These are phyloP conservation scores for Chamaecrista fasciculata DNA, from an alignment of 306 rosid species.

Conservation along the genomic window DNA sequence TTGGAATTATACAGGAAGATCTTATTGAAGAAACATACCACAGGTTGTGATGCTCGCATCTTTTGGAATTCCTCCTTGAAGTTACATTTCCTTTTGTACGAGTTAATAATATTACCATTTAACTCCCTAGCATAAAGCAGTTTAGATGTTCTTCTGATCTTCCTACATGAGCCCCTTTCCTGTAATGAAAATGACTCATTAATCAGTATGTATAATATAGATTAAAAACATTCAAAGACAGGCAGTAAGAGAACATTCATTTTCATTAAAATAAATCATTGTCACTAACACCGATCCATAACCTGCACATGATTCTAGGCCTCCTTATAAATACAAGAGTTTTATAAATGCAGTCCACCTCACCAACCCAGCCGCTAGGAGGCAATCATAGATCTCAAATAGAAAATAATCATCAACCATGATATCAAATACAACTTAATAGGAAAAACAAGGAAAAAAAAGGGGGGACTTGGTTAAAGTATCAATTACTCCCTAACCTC, in stretches of 20 bases:
- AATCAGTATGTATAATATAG: background rate
- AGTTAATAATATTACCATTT: slow-evolving; percentile 53
- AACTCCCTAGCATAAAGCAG: slow-evolving; percentile 81
- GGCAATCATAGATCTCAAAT: background rate
- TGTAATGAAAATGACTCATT: slow-evolving; percentile 30
- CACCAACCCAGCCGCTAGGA: background rate
- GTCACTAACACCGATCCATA: background rate
- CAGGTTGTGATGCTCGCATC: slow-evolving; percentile 61
- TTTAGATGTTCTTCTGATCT: slow-evolving; percentile 42
- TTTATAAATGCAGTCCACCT: no score
- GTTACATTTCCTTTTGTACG: slow-evolving; percentile 46
- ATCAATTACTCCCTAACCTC: background rate
- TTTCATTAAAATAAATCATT: no score
- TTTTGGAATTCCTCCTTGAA: slow-evolving; percentile 66
- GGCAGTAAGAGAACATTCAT: background rate
- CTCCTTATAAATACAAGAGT: no score
- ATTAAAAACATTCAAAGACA: background rate
- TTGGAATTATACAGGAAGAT: background rate
- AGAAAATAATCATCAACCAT: no score
- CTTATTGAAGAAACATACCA: slow-evolving; percentile 41
- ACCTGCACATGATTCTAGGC: no score
- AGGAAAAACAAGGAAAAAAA: background rate
- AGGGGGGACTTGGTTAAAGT: background rate
- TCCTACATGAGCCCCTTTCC: slow-evolving; percentile 36
- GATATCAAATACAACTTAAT: background rate